These are phyloP conservation scores for Colletotrichum sojae DNA, from an alignment of 2,329 filamentous ascomycete genomes.

Conservation along the genomic window DNA sequence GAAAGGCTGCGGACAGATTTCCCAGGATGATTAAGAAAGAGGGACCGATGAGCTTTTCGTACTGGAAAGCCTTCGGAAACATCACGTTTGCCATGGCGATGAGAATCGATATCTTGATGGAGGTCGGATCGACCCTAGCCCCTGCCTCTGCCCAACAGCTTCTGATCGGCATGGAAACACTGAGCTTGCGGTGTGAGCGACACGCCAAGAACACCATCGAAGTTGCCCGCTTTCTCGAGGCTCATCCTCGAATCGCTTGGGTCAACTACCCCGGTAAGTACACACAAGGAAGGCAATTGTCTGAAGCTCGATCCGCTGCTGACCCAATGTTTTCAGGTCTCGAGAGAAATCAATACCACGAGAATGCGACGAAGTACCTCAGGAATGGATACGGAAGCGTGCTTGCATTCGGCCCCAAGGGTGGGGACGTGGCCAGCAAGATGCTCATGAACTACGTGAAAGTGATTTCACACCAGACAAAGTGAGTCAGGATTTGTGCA, in stretches of 20 bases:
- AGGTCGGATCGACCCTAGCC: slow-evolving; percentile 76
- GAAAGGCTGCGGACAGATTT: slow-evolving; percentile 72
- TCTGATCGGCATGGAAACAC: slow-evolving; percentile 77
- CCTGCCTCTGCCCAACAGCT: slow-evolving; percentile 82
- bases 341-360: slow-evolving; percentile 71
- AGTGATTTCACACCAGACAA: slow-evolving; percentile 81
- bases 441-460: slow-evolving; percentile 74
- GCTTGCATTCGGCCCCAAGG: slow-evolving; percentile 79
- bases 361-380: slow-evolving; percentile 77
- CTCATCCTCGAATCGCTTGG: slow-evolving; percentile 77
- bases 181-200: slow-evolving; percentile 75
- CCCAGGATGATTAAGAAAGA: slow-evolving; percentile 76
- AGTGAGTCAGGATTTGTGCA: slow-evolving; percentile 62
- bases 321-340: not conserved
- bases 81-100: slow-evolving; percentile 80
- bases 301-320: not conserved
- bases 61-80: slow-evolving; percentile 61
- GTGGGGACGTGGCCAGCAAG: slow-evolving; percentile 66
- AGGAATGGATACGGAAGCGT: slow-evolving; percentile 77
- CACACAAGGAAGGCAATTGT: not conserved
- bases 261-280: slow-evolving; percentile 77
- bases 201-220: slow-evolving; percentile 76
- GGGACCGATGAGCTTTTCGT: slow-evolving; percentile 46
- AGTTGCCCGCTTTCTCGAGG: slow-evolving; percentile 77
- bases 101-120: slow-evolving; percentile 72